Evolutionary conservation across 2,329 filamentous ascomycete genomes (phyloP).

Genomic region (Botrytis medusae): DNA sequence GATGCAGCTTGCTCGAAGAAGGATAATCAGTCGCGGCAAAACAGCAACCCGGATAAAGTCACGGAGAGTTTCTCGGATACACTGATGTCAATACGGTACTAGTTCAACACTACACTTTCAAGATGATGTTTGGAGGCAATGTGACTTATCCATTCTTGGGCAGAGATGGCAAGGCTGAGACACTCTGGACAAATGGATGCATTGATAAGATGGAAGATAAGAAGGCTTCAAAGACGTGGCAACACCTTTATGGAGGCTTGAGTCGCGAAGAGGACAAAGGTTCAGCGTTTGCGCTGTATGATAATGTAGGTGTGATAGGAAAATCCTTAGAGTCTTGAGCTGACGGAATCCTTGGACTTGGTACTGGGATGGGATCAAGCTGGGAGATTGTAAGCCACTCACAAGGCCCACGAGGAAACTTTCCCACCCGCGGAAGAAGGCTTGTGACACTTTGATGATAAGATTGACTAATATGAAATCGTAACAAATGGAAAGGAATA

Average conservation of each 20-base stretch:
- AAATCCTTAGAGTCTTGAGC: slow-evolving; percentile 3
- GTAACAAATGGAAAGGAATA: neutral
- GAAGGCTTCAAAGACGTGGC: slow-evolving; percentile 10
- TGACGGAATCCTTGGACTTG: neutral
- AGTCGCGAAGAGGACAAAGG: neutral
- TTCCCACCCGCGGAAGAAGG: neutral
- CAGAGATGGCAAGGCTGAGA: slow-evolving; percentile 1
- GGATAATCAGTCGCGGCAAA: neutral
- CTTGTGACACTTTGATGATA: neutral
- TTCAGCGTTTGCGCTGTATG: neutral
- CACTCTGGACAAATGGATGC: neutral
- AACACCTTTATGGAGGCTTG: neutral
- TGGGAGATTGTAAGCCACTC: neutral
- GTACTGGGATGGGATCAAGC: neutral
- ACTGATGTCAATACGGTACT: neutral
- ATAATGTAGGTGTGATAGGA: neutral
- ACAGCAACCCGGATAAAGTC: neutral
- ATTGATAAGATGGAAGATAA: neutral
- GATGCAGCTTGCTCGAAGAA: slow-evolving; percentile 5
- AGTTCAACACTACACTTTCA: neutral
- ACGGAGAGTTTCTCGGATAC: slow-evolving; percentile 10
- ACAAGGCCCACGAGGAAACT: neutral
- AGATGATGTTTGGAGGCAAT: neutral
- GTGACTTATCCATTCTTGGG: neutral
- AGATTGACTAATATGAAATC: neutral